Percentiles rank a stretch among this genome's conserved stretches.
Evolutionary conservation across 176 grass and related monocot species (phyloP).

Genomic region (Ensete glaucum): DNA sequence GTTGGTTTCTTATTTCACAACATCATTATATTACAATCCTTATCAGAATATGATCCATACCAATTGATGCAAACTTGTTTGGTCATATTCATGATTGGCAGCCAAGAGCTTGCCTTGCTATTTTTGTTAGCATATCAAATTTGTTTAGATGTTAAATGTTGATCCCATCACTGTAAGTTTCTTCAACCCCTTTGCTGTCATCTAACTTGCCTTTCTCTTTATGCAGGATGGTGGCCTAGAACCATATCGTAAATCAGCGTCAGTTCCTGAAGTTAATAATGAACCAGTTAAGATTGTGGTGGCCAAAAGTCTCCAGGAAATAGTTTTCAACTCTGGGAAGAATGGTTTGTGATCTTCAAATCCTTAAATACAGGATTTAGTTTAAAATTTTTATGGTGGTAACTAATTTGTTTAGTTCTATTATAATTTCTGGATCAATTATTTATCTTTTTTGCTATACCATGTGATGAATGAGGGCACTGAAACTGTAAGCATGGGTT

Average conservation of each 20-base stretch:
- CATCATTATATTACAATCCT: not conserved
- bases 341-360: slow-evolving; percentile 40
- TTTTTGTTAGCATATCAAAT: not conserved
- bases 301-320: slow-evolving; percentile 53
- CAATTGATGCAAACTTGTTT: not conserved
- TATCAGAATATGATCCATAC: not conserved
- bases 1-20: not conserved
- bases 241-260: slow-evolving; percentile 70
- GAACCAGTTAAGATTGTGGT: slow-evolving; percentile 88
- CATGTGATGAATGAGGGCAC: not conserved
- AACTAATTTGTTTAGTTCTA: not conserved
- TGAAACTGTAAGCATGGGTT: not conserved
- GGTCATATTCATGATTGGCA: not conserved
- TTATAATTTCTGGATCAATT: not conserved
- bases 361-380: not conserved
- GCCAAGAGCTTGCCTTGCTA: not conserved
- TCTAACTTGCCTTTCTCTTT: not conserved
- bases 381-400: not conserved
- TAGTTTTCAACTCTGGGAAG: slow-evolving; percentile 85
- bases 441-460: not conserved
- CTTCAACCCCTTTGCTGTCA: not conserved
- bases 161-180: not conserved
- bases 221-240: slow-evolving; percentile 68
- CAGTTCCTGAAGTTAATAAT: slow-evolving; percentile 68
- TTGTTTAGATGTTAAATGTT: too few species aligned